Base-by-base conservation (phyloP, 2,329 filamentous ascomycete genomes). In the Fusarium paranaense region DNA sequence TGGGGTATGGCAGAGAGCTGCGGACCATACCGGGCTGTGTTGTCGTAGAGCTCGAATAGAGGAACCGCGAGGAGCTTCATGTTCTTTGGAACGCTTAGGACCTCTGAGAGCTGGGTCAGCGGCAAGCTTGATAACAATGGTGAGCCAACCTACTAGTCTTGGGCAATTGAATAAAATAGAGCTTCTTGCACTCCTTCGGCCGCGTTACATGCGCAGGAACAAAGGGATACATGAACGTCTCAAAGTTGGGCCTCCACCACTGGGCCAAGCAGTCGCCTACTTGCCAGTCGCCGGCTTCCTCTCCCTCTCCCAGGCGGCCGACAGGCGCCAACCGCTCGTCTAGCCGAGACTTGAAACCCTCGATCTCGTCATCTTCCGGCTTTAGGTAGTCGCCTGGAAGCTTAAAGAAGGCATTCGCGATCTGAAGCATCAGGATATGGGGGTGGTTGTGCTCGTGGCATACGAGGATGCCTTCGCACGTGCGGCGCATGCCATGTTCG, bases 161-260 rank as follows among this genome's bases (percentile, higher is more conserved):
- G 0, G 97, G 97, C 32, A 99, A 87, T 82, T 98, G 94, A 75
- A 99, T 98, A 72, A 98, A 95, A 84, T 98, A 99, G 47, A 98
- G 89, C 88, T 99, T 99, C 88, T 99, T 99, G 87, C 96, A 98
- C 86, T 99, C 97, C 87, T 99, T 99, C 9, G 97, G 97, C 62
- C 97, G 89, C 20, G 96, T 98, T 72, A 98, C 95, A 85, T 99
- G 97, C 20, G 95, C 95, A 9, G 97, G 97, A 66, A 98, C 93
- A 84, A 98, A 99, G 1, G 97, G 97, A 82, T 99, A 99, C 95
- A 99, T 98, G 88, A 98, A 98, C 3, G 97, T 98, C 87, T 99
- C 97, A 82, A 98, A 98, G 87, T 98, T 99, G 63, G 97, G 97
- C 67, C 97, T 90, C 95, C 96, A 99, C 97, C 97, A 99, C 85